phyloP scores from a whole-genome alignment of 805 yeast genomes.

The Candida mattraensis region DNA sequence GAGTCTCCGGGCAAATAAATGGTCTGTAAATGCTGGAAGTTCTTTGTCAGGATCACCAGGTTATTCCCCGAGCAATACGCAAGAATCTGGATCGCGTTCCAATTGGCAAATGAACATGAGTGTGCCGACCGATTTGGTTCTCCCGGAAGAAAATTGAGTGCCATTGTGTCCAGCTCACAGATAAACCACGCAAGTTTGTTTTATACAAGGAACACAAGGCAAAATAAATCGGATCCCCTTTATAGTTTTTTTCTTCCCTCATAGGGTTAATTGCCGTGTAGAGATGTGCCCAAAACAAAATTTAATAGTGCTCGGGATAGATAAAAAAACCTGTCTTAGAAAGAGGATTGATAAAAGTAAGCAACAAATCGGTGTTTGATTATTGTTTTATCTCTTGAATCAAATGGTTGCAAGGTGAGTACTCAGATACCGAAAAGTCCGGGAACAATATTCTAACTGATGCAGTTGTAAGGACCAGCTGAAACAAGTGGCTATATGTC shows the following conservation, averaged over 20 bases:
- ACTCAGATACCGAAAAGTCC: background rate
- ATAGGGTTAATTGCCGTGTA: too few relatives aligned
- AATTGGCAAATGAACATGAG: constrained; percentile 56
- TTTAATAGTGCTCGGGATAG: background rate
- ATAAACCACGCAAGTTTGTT: too few relatives aligned
- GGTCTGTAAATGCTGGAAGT: constrained; percentile 66
- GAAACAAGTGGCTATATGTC: constrained; percentile 91
- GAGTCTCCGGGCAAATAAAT: constrained; percentile 70
- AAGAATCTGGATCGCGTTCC: constrained; percentile 65
- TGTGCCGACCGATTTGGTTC: constrained; percentile 64
- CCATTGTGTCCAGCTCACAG: constrained; percentile 39
- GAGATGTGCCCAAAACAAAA: too few relatives aligned
- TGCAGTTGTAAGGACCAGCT: constrained; percentile 88
- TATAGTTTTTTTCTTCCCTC: too few relatives aligned
- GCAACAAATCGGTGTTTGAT: constrained; percentile 5
- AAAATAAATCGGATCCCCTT: too few relatives aligned
- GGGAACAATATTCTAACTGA: constrained; percentile 4
- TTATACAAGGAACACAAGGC: too few relatives aligned
- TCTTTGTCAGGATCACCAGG: constrained; percentile 61
- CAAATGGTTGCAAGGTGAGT: constrained; percentile 57
- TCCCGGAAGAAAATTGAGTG: constrained; percentile 78
- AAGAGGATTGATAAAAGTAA: background rate
- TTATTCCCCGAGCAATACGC: constrained; percentile 89
- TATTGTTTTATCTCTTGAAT: background rate
- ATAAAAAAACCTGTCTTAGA: too few relatives aligned